Conservation (phyloP, 371 early-diverging fungal species). For the Catenaria anguillulae region DNA sequence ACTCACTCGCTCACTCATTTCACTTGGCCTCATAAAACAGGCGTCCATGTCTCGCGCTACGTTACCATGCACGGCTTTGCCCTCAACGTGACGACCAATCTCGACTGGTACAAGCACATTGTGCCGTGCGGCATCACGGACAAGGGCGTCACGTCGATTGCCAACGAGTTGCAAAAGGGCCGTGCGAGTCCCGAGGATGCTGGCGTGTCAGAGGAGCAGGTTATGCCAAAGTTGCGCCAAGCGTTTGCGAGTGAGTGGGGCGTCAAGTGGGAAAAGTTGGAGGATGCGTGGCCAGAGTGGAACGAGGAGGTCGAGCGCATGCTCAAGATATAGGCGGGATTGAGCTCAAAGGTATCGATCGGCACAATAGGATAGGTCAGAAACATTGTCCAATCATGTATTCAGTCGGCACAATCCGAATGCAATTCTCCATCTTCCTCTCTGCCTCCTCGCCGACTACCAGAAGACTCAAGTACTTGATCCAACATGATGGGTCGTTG, state of each 20-base stretch:
- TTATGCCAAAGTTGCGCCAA: constrained; percentile 18
- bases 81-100: constrained; percentile 67
- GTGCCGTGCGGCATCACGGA: constrained; percentile 78
- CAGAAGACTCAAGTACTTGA: too few relatives aligned
- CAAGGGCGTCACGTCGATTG: constrained; percentile 59
- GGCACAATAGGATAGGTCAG: too few relatives aligned
- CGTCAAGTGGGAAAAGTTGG: constrained; percentile 15
- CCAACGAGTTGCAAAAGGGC: constrained; percentile 23
- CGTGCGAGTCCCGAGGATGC: too few relatives aligned
- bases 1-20: too few relatives aligned
- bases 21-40: too few relatives aligned
- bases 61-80: constrained; percentile 91
- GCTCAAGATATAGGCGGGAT: too few relatives aligned
- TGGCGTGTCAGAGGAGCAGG: constrained; percentile 15
- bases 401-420: too few relatives aligned
- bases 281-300: constrained; percentile 11
- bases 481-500: too few relatives aligned
- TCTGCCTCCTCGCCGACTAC: too few relatives aligned
- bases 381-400: too few relatives aligned
- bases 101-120: constrained; percentile 72
- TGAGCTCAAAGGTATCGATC: too few relatives aligned
- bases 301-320: background rate
- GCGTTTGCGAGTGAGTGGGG: constrained; percentile 21
- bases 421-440: too few relatives aligned
- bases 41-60: constrained; percentile 75